Evolutionary conservation across 495 filamentous ascomycete genomes (phyloP).

Genomic region (Aspergillus funiculosus): DNA sequence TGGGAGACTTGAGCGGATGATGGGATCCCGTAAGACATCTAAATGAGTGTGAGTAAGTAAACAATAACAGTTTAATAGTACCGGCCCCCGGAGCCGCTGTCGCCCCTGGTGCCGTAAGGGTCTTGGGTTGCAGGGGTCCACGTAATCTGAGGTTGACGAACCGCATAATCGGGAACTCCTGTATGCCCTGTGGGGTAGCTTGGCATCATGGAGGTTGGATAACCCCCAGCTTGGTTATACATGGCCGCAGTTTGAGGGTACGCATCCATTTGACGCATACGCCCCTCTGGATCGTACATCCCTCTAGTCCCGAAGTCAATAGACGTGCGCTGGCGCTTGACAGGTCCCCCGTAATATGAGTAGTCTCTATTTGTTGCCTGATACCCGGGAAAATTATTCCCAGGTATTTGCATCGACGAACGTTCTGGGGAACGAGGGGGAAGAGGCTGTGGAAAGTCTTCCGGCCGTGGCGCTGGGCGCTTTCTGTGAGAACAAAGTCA

Average conservation of each 20-base stretch:
- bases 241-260: slow-evolving; percentile 37
- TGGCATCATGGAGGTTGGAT: slow-evolving; percentile 36
- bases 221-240: slow-evolving; percentile 36
- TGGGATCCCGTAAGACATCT: slow-evolving; percentile 37
- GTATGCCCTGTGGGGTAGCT: slow-evolving; percentile 34
- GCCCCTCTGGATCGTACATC: slow-evolving; percentile 37
- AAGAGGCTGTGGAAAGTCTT: slow-evolving; percentile 34
- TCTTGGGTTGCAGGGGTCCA: slow-evolving; percentile 6
- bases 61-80: slow-evolving; percentile 9
- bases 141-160: slow-evolving; percentile 27
- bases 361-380: slow-evolving; percentile 34
- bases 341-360: slow-evolving; percentile 31
- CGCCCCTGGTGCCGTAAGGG: slow-evolving; percentile 5
- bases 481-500: slow-evolving; percentile 30
- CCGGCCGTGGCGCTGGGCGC: slow-evolving; percentile 34
- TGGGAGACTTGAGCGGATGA: slow-evolving; percentile 32
- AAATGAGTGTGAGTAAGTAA: slow-evolving; percentile 15
- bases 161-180: slow-evolving; percentile 40
- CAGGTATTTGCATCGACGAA: slow-evolving; percentile 36
- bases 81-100: slow-evolving; percentile 5
- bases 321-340: slow-evolving; percentile 42
- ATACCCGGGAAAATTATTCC: slow-evolving; percentile 32
- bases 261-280: slow-evolving; percentile 39
- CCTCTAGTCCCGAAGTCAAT: slow-evolving; percentile 39
- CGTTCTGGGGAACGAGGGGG: slow-evolving; percentile 42